A percentile compares a stretch with the other conserved stretches of the same genome.
Evolutionary conservation across 768 basidiomycete species (phyloP).

Genomic region (Xanthoconium purpureum): DNA sequence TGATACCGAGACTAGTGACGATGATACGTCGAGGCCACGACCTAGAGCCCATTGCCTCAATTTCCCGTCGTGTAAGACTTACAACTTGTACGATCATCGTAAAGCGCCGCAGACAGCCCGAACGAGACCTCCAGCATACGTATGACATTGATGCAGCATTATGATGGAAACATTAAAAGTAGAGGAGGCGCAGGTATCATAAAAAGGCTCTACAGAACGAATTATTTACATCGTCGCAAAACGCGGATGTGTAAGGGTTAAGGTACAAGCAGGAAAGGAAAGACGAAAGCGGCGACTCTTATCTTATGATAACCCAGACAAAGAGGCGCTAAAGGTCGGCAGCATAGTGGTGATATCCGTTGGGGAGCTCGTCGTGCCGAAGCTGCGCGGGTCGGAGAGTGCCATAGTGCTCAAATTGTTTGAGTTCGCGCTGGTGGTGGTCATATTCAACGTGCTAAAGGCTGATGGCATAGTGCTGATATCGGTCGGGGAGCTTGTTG

Average conservation of each 20-base stretch:
- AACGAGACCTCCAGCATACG: too few relatives aligned
- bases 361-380: slow-evolving; percentile 5
- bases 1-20: too few relatives aligned
- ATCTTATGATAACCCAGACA: slow-evolving; percentile 2
- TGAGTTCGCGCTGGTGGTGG: not conserved
- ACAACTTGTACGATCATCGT: too few relatives aligned
- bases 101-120: too few relatives aligned
- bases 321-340: not conserved
- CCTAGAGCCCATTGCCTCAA: too few relatives aligned
- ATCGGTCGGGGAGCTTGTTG: slow-evolving; percentile 12
- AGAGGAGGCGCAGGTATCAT: not conserved
- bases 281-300: not conserved
- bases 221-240: not conserved
- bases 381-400: not conserved
- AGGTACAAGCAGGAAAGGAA: not conserved
- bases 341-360: slow-evolving; percentile 17
- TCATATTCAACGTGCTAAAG: slow-evolving; percentile 7
- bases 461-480: slow-evolving; percentile 17
- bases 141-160: too few relatives aligned
- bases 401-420: not conserved
- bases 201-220: not conserved
- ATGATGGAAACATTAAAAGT: not conserved
- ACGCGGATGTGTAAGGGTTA: not conserved
- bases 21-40: too few relatives aligned
- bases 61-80: too few relatives aligned